phyloP scores from a whole-genome alignment of 345 rosid genomes.

The Eucalyptus decipiens region DNA sequence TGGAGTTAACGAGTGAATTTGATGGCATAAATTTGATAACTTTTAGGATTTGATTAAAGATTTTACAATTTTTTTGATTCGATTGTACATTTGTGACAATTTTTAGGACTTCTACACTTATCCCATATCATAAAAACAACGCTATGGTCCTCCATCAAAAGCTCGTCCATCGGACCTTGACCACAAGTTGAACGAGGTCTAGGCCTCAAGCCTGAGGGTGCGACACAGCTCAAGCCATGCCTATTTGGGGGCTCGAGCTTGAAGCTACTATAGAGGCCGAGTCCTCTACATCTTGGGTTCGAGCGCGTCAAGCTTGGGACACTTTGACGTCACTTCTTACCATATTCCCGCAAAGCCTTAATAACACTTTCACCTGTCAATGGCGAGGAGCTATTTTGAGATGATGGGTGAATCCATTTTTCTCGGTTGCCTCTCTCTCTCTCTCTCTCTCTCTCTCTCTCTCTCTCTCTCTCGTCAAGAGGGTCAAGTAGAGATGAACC shows the following conservation, averaged over 20 bases:
- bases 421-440: neutral
- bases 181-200: neutral
- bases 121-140: constrained; percentile 15
- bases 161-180: neutral
- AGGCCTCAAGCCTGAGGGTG: neutral
- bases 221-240: neutral
- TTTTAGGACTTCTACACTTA: too few relatives aligned
- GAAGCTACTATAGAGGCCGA: neutral
- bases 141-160: constrained; percentile 32
- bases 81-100: too few relatives aligned
- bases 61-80: neutral
- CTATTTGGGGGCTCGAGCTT: neutral
- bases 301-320: accelerated
- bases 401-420: neutral
- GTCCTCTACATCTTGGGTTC: neutral
- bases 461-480: neutral
- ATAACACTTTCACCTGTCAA: neutral
- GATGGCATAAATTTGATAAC: neutral
- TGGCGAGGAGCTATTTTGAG: neutral
- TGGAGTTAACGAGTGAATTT: neutral
- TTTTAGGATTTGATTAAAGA: accelerated
- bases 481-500: neutral
- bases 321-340: neutral
- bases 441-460: neutral
- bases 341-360: neutral